phyloP scores from a whole-genome alignment of 1,139 yeast species.

The Suhomyces chickasaworum region DNA sequence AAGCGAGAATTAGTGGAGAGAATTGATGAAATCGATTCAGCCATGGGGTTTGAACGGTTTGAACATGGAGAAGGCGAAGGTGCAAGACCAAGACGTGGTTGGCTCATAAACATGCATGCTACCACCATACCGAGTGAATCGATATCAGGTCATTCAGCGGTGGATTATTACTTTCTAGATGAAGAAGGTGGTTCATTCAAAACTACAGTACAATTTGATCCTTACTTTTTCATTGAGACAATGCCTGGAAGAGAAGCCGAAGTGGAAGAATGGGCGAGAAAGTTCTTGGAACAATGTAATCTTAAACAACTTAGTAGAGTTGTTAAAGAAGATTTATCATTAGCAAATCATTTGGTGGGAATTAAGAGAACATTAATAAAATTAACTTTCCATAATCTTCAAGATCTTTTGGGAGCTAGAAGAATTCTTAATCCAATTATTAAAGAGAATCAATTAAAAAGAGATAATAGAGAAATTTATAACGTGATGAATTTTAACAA shows the following conservation, averaged over 20 bases:
- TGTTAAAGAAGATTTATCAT: slow-evolving; percentile 72
- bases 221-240: slow-evolving; percentile 81
- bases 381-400: slow-evolving; percentile 72
- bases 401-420: slow-evolving; percentile 76
- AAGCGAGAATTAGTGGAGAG: slow-evolving; percentile 50
- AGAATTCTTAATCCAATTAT: slow-evolving; percentile 69
- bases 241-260: slow-evolving; percentile 70
- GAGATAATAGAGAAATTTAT: slow-evolving; percentile 72
- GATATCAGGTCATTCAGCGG: slow-evolving; percentile 66
- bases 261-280: slow-evolving; percentile 82
- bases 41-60: slow-evolving; percentile 83
- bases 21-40: slow-evolving; percentile 64
- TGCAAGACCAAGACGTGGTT: slow-evolving; percentile 66
- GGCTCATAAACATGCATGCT: slow-evolving; percentile 88
- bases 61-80: slow-evolving; percentile 61
- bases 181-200: slow-evolving; percentile 97
- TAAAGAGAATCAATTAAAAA: slow-evolving; percentile 62
- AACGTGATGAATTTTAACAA: slow-evolving; percentile 52
- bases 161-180: slow-evolving; percentile 93
- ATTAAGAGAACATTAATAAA: slow-evolving; percentile 63
- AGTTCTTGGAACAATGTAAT: slow-evolving; percentile 58
- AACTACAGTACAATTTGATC: slow-evolving; percentile 79
- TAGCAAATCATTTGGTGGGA: slow-evolving; percentile 88
- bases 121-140: slow-evolving; percentile 59
- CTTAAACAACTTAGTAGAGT: slow-evolving; percentile 59